Evolutionary conservation across 1,139 yeast species (phyloP).

Genomic region (Torulaspora pretoriensis): DNA sequence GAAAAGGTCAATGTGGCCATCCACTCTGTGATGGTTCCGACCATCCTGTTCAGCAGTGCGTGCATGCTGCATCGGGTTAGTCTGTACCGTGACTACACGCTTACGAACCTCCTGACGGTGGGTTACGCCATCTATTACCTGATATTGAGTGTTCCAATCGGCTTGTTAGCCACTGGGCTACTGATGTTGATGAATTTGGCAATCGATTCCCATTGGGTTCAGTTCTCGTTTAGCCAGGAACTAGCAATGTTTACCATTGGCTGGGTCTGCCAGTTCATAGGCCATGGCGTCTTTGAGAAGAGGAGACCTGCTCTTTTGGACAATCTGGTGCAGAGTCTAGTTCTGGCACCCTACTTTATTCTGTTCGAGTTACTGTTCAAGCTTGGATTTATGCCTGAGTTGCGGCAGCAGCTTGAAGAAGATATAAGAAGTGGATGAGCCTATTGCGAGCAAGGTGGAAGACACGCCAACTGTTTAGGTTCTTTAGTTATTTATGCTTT

Average conservation of each 20-base stretch:
- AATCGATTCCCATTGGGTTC: slow-evolving; percentile 15
- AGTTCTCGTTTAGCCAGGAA: slow-evolving; percentile 14
- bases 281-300: slow-evolving; percentile 78
- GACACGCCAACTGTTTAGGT: no score
- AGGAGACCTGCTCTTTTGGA: slow-evolving; percentile 86
- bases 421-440: slow-evolving; percentile 14
- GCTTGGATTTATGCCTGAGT: slow-evolving; percentile 55
- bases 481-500: no score
- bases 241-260: slow-evolving; percentile 45
- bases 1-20: slow-evolving; percentile 65
- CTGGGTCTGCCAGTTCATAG: slow-evolving; percentile 87
- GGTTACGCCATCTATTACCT: slow-evolving; percentile 45
- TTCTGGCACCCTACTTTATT: slow-evolving; percentile 88
- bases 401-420: slow-evolving; percentile 53
- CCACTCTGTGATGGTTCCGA: slow-evolving; percentile 77
- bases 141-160: slow-evolving; percentile 41
- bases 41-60: slow-evolving; percentile 57
- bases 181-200: slow-evolving; percentile 32
- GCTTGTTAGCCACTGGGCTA: slow-evolving; percentile 41
- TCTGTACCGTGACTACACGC: slow-evolving; percentile 35
- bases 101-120: slow-evolving; percentile 40
- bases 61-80: slow-evolving; percentile 39
- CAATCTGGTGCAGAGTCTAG: slow-evolving; percentile 76
- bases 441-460: neutral
- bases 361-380: slow-evolving; percentile 69